A percentile compares a stretch with the other conserved stretches of the same genome.
phyloP scores from a whole-genome alignment of 495 filamentous ascomycete genomes.

The Astrothelium macrocarpum region DNA sequence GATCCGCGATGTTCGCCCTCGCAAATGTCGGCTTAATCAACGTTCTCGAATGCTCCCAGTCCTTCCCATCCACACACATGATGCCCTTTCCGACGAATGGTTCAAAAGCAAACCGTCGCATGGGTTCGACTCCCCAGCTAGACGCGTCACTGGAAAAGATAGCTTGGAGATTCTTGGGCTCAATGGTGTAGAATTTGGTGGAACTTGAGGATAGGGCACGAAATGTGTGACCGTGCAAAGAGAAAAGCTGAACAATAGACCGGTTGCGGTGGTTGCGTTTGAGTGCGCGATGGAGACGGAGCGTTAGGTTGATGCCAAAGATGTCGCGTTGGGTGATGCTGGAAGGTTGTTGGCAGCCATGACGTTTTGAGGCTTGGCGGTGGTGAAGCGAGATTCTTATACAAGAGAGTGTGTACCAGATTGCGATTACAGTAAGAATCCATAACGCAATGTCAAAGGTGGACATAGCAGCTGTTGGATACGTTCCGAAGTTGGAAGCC shows the following conservation, averaged over 20 bases:
- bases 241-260: not conserved
- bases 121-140: constrained; percentile 10
- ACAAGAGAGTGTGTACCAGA: not conserved
- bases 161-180: constrained; percentile 14
- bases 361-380: not conserved
- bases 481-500: not conserved
- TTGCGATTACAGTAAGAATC: not conserved
- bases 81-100: constrained; percentile 9
- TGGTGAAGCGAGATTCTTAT: not conserved
- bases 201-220: not conserved
- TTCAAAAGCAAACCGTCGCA: constrained; percentile 7
- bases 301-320: not conserved
- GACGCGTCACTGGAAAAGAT: constrained; percentile 6
- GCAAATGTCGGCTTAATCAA: constrained; percentile 45
- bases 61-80: not conserved
- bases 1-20: constrained; percentile 48
- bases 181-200: constrained; percentile 10
- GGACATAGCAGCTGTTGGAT: not conserved
- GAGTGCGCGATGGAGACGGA: not conserved
- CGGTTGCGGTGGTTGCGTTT: not conserved
- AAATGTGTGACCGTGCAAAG: not conserved
- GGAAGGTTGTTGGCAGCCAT: not conserved
- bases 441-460: not conserved
- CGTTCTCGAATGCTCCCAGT: not conserved
- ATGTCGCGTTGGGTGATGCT: not conserved